A percentile compares a stretch with the other conserved stretches of the same genome.
Conservation (phyloP, 2,329 filamentous ascomycete species). For the Diplodia scrobiculata region DNA sequence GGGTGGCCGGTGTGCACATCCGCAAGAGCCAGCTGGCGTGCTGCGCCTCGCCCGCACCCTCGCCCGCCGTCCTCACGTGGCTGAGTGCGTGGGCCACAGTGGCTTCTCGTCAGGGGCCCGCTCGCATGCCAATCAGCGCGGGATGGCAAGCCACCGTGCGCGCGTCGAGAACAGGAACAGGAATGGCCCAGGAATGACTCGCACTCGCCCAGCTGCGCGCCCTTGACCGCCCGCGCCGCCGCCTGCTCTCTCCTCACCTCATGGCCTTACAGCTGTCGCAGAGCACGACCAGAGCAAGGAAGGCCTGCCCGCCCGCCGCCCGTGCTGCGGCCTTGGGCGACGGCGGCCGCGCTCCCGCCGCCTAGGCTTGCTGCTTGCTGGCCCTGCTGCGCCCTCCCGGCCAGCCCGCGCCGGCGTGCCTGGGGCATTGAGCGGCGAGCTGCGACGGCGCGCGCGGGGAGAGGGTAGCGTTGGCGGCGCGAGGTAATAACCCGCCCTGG, state of each 20-base stretch:
- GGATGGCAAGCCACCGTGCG: slow-evolving; percentile 5
- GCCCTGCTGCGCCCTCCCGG: slow-evolving; percentile 9
- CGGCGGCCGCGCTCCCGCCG: not conserved
- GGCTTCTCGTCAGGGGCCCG: not conserved
- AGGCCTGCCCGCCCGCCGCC: no score
- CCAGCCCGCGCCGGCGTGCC: slow-evolving; percentile 6
- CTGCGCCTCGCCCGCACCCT: not conserved
- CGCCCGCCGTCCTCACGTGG: slow-evolving; percentile 12
- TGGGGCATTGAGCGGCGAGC: not conserved
- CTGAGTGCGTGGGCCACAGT: slow-evolving; percentile 11
- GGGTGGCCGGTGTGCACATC: not conserved
- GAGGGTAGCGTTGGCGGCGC: not conserved
- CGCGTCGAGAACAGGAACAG: slow-evolving; percentile 6
- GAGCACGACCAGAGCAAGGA: not conserved
- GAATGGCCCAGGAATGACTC: not conserved
- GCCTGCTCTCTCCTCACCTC: not conserved
- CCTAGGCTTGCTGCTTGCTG: not conserved
- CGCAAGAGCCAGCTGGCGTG: slow-evolving; percentile 17
- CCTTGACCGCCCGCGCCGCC: slow-evolving; percentile 18
- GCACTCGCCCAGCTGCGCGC: slow-evolving; percentile 8
- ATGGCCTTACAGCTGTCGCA: not conserved
- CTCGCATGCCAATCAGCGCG: slow-evolving; percentile 11
- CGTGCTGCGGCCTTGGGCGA: not conserved
- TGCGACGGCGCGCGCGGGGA: slow-evolving; percentile 1
- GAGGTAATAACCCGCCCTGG: slow-evolving; percentile 1